Conservation (phyloP, 306 rosid genomes). For the Vigna unguiculata region DNA sequence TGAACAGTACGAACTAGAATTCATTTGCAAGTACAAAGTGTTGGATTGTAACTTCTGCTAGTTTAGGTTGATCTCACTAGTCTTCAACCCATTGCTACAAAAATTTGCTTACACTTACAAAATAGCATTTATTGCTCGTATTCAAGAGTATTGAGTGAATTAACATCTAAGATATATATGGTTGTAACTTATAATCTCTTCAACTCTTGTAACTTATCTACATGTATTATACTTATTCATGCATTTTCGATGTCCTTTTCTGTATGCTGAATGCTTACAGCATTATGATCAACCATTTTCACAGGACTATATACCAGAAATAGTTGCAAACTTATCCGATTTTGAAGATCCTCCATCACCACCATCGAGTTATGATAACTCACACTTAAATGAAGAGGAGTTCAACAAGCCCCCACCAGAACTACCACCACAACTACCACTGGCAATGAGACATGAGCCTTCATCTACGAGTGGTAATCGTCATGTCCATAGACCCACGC, state of each 20-base stretch:
- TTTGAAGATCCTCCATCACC: constrained; percentile 78
- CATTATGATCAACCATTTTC: constrained; percentile 30
- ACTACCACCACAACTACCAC: constrained; percentile 73
- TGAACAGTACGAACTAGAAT: constrained; percentile 1
- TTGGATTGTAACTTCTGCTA: neutral
- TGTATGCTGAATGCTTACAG: constrained; percentile 8
- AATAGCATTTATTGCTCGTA: neutral
- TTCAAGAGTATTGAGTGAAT: neutral
- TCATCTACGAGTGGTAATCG: constrained; percentile 50
- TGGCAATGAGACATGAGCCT: constrained; percentile 46
- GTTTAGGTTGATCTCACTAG: neutral
- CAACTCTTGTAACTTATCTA: neutral
- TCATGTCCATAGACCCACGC: constrained; percentile 45
- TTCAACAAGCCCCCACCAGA: constrained; percentile 79
- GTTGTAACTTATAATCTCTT: neutral
- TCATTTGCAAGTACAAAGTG: neutral
- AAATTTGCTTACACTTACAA: neutral
- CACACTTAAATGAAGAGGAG: constrained; percentile 61
- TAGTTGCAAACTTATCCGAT: constrained; percentile 50
- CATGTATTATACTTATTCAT: neutral
- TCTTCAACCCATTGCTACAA: neutral
- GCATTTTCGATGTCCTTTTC: neutral
- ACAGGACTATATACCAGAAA: constrained; percentile 67
- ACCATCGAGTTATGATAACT: constrained; percentile 78
- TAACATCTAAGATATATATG: neutral